Conservation (phyloP, 805 yeast species). For the Candida ascalaphidarum region DNA sequence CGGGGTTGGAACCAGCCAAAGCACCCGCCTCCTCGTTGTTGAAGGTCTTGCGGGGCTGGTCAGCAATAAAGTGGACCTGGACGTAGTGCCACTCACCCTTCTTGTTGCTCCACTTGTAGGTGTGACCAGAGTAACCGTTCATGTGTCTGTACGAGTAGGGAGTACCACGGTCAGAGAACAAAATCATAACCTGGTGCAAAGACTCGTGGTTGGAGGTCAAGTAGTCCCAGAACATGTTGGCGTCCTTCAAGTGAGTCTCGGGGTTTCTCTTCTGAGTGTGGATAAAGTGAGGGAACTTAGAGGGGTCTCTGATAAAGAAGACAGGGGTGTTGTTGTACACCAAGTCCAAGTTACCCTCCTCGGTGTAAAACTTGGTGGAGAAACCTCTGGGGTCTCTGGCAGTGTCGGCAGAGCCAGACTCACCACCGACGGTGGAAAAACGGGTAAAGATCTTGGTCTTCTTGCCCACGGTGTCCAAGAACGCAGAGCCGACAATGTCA, state of each 20-base stretch:
- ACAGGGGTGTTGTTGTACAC: slow-evolving; percentile 84
- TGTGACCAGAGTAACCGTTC: slow-evolving; percentile 82
- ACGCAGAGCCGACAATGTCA: slow-evolving; percentile 15
- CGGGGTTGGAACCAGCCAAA: slow-evolving; percentile 73
- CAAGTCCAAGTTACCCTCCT: slow-evolving; percentile 78
- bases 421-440: slow-evolving; percentile 87
- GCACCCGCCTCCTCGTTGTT: slow-evolving; percentile 61
- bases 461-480: slow-evolving; percentile 21
- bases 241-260: slow-evolving; percentile 66
- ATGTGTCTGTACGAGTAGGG: slow-evolving; percentile 68
- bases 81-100: slow-evolving; percentile 73
- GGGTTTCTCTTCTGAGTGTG: slow-evolving; percentile 88
- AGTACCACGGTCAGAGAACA: slow-evolving; percentile 79
- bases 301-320: slow-evolving; percentile 77
- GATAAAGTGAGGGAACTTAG: slow-evolving; percentile 80
- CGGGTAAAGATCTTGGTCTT: slow-evolving; percentile 44
- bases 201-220: slow-evolving; percentile 67
- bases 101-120: slow-evolving; percentile 71
- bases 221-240: slow-evolving; percentile 82
- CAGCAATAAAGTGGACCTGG: slow-evolving; percentile 64
- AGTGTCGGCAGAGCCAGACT: slow-evolving; percentile 71
- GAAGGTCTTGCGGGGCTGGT: slow-evolving; percentile 50
- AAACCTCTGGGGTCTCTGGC: slow-evolving; percentile 88
- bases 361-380: slow-evolving; percentile 71
- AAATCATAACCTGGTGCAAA: slow-evolving; percentile 61